These are phyloP conservation scores for Bruguiera sexangula DNA, from an alignment of 345 rosid genomes.

Conservation along the genomic window DNA sequence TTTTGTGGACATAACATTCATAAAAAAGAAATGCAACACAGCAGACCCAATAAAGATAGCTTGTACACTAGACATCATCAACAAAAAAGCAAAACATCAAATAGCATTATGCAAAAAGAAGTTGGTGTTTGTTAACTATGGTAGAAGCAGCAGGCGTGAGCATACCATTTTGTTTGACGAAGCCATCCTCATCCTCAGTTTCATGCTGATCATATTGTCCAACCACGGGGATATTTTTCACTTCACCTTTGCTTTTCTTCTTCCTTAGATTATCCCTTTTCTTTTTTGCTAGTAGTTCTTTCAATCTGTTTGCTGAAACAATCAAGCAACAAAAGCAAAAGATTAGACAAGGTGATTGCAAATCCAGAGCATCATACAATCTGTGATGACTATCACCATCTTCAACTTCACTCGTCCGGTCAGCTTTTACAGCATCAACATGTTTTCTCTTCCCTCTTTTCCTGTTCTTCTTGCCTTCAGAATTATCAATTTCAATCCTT, in stretches of 20 bases:
- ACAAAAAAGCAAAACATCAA: not conserved
- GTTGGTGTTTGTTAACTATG: not conserved
- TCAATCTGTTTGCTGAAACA: constrained; percentile 14
- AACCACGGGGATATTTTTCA: constrained; percentile 11
- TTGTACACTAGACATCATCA: not conserved
- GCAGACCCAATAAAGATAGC: not conserved
- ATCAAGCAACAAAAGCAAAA: not conserved
- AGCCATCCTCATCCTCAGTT: constrained; percentile 9
- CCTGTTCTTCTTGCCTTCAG: constrained; percentile 25
- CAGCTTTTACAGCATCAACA: not conserved
- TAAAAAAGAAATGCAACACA: too few species aligned
- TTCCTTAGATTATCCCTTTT: constrained; percentile 25
- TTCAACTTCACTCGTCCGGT: constrained; percentile 14
- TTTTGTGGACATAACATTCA: too few species aligned
- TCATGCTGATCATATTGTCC: constrained; percentile 13
- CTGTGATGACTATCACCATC: not conserved
- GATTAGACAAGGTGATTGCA: not conserved
- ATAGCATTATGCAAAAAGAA: not conserved
- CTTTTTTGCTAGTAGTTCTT: constrained; percentile 15
- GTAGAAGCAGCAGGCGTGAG: not conserved
- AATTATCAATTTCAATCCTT: constrained; percentile 9
- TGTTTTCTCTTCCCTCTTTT: constrained; percentile 17
- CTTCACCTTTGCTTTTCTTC: constrained; percentile 19
- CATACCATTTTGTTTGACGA: constrained; percentile 19
- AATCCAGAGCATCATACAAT: not conserved